Percentiles rank a stretch among this genome's conserved stretches.
phyloP scores from a whole-genome alignment of 345 rosid species.

The Populus alba region DNA sequence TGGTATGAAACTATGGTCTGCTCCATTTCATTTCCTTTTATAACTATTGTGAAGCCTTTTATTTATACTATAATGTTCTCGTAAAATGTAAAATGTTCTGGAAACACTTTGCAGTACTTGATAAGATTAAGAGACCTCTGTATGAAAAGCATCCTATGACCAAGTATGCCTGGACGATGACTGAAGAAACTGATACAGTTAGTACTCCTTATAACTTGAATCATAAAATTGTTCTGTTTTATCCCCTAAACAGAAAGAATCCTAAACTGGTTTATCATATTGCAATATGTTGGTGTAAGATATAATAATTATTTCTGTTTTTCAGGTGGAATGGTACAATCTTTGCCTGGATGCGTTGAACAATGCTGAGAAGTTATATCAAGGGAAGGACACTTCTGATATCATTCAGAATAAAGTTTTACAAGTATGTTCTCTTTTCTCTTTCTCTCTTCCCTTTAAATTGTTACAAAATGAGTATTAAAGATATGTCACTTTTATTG shows the following conservation, averaged over 20 bases:
- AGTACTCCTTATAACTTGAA: slow-evolving; percentile 22
- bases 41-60: slow-evolving; percentile 2
- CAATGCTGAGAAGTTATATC: slow-evolving; percentile 61
- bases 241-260: neutral
- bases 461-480: neutral
- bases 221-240: neutral
- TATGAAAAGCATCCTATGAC: slow-evolving; percentile 95
- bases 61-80: slow-evolving; percentile 17
- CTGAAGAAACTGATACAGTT: slow-evolving; percentile 87
- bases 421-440: slow-evolving; percentile 52
- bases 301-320: neutral
- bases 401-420: slow-evolving; percentile 66
- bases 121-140: slow-evolving; percentile 79
- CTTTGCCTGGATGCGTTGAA: slow-evolving; percentile 66
- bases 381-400: slow-evolving; percentile 65
- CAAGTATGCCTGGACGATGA: slow-evolving; percentile 83
- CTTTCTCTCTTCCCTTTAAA: neutral
- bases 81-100: neutral
- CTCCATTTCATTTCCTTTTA: slow-evolving; percentile 7
- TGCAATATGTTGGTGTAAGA: slow-evolving; percentile 5
- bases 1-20: slow-evolving; percentile 44
- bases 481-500: neutral
- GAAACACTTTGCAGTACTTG: slow-evolving; percentile 60
- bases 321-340: slow-evolving; percentile 85
- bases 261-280: neutral